Evolutionary conservation across 2,329 filamentous ascomycete species (phyloP).

Genomic region (Ophiostoma novo-ulmi): DNA sequence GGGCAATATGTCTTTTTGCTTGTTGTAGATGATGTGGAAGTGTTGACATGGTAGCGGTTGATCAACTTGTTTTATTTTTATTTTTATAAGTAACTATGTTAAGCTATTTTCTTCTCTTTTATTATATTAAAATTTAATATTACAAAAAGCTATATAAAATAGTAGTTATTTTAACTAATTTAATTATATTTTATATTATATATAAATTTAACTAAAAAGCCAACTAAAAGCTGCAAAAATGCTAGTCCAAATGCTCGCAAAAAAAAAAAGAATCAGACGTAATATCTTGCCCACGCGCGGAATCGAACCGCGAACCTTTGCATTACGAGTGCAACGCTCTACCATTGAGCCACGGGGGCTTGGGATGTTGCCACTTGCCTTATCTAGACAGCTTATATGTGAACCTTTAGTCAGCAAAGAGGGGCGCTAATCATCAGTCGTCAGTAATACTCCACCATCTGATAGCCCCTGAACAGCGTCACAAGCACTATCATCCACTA

Average conservation of each 20-base stretch:
- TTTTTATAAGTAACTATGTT: background rate
- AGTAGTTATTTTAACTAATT: background rate
- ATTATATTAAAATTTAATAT: background rate
- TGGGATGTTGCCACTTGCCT: conserved; percentile 13
- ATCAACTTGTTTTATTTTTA: background rate
- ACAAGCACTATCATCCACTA: conserved; percentile 1
- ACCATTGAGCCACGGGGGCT: conserved; percentile 16
- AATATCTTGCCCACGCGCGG: conserved; percentile 8
- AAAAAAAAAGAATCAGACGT: too few species aligned
- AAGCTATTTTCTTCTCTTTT: background rate
- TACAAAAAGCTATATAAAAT: background rate
- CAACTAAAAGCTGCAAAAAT: too few species aligned
- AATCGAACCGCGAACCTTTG: conserved; percentile 16
- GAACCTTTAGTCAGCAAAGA: conserved; percentile 11
- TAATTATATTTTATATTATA: too few species aligned
- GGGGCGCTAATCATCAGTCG: background rate
- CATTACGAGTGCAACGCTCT: conserved; percentile 18
- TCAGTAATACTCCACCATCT: background rate
- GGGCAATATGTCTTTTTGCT: background rate
- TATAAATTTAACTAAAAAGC: too few species aligned
- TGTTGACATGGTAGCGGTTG: too few species aligned
- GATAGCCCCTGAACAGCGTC: conserved; percentile 15
- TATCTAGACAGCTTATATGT: background rate
- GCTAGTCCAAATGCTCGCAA: background rate
- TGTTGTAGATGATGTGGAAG: background rate